These are phyloP conservation scores for Acarospora socialis DNA, from an alignment of 2,329 filamentous ascomycete species.

Conservation along the genomic window DNA sequence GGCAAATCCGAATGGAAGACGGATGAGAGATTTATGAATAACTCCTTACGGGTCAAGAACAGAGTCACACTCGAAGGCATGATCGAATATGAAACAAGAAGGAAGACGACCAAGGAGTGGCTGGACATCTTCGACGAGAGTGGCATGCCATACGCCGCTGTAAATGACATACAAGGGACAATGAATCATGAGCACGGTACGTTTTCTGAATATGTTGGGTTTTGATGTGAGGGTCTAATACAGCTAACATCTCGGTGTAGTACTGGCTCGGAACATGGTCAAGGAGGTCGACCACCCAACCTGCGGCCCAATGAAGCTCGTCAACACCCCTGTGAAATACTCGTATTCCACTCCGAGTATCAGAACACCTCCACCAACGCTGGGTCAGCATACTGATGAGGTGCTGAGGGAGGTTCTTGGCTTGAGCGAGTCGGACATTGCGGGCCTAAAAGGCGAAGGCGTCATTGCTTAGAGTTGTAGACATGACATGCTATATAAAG, in stretches of 20 bases:
- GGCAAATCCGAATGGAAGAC: conserved; percentile 44
- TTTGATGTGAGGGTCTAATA: conserved; percentile 3
- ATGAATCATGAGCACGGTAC: conserved; percentile 71
- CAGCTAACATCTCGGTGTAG: conserved; percentile 22
- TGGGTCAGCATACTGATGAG: conserved; percentile 79
- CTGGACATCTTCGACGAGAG: conserved; percentile 72
- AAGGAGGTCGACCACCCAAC: conserved; percentile 67
- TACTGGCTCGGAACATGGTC: conserved; percentile 72
- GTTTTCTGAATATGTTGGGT: conserved; percentile 8
- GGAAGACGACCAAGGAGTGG: conserved; percentile 79
- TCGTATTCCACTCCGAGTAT: conserved; percentile 67
- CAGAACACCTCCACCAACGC: conserved; percentile 62
- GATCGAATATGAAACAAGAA: conserved; percentile 61
- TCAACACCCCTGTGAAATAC: conserved; percentile 92
- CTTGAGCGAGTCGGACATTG: conserved; percentile 44
- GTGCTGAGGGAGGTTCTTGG: conserved; percentile 52
- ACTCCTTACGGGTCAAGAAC: conserved; percentile 47
- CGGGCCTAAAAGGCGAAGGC: conserved; percentile 48
- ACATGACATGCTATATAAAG: not conserved
- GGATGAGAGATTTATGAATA: conserved; percentile 44
- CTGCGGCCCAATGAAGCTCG: conserved; percentile 75
- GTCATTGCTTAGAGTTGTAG: conserved; percentile 50
- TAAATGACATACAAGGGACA: conserved; percentile 82
- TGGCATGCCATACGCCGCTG: conserved; percentile 85
- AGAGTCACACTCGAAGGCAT: conserved; percentile 61